Conservation (phyloP, 495 filamentous ascomycete species). For the Trichoderma parareesei region DNA sequence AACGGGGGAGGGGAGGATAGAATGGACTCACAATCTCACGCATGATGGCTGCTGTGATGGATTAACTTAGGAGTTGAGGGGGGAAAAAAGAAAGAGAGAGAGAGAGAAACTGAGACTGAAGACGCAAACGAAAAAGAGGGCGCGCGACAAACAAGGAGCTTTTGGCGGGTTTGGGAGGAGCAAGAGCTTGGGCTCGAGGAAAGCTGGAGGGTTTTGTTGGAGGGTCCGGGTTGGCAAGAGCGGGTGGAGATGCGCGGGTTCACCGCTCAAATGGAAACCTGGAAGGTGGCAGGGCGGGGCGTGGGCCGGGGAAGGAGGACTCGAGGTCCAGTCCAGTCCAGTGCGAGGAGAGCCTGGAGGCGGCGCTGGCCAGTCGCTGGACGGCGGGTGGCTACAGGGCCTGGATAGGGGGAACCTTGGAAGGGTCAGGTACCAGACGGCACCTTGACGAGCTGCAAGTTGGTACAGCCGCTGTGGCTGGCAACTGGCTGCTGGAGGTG, state of each 20-base stretch:
- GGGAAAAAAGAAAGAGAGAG: conserved; percentile 20
- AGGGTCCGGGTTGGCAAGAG: not conserved
- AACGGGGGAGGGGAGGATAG: conserved; percentile 9
- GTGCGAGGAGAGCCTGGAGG: too few relatives aligned
- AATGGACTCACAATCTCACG: conserved; percentile 80
- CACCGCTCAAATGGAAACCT: conserved; percentile 6
- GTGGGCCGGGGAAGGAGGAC: not conserved
- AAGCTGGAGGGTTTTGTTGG: conserved; percentile 9
- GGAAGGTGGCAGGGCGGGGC: not conserved
- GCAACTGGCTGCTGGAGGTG: too few relatives aligned
- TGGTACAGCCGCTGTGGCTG: too few relatives aligned
- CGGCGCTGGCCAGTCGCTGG: too few relatives aligned
- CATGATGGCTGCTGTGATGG: conserved; percentile 49
- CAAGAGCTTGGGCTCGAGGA: conserved; percentile 8
- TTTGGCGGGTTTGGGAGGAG: not conserved
- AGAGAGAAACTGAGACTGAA: conserved; percentile 12
- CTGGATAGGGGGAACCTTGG: not conserved
- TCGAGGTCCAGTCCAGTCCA: too few relatives aligned
- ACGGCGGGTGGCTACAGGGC: not conserved
- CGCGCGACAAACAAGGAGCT: conserved; percentile 5
- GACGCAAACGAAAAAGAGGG: conserved; percentile 16
- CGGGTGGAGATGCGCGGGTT: conserved; percentile 6
- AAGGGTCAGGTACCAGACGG: not conserved
- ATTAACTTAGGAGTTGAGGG: not conserved
- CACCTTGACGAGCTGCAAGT: too few relatives aligned